Evolutionary conservation across 768 basidiomycete species (phyloP), one percentile per base, ranked within the genome.

Genomic region (Hirschioporus abietinus): DNA sequence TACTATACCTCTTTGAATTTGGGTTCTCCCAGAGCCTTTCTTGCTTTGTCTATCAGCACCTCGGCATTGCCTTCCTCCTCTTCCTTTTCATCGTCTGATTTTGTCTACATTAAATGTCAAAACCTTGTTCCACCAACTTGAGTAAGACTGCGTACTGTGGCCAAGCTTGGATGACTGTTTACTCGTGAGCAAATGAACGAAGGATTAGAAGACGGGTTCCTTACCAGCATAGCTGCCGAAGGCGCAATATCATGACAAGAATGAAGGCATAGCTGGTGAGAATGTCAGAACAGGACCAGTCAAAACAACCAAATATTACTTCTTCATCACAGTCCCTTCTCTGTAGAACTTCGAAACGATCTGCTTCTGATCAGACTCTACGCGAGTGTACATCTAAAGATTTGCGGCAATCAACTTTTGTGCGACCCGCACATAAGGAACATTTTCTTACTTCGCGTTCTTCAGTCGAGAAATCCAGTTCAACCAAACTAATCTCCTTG

Each of bases 171-270:
- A 72, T 91, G 90, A 69, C 74, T 72, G 70, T 7, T 73, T 63
- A 59, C 73, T 73, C 34, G 60, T 63, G 17, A 69, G 63, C 25
- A 30, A n/a, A 52, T 30, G 10, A 30, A 42, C 18, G 25, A 63
- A 1, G 1, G 23, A 1, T 57, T 18, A 30, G 35, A 23, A 27
- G 20, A 27, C 62, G 52, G 26, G 25, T 10, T n/a, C 60, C 70
- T 34, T 36, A 70, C 70, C 85, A 85, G 71, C 88, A 90, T 0
- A 92, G 76, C 71, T 92, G 91, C 5, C 91, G 82, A 57, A 94
- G 77, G 7, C 91, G 87, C 35, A 93, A 80, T 23, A 93, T 88
- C 83, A 93, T 82, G 25, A 91, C 86, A 80, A 88, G 70, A 17
- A 52, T 57, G 35, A 65, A 67, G 7, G 27, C 58, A 34, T 67